Evolutionary conservation across 2,329 filamentous ascomycete genomes (phyloP), one percentile per base, ranked within the genome.

Genomic region (Fusarium devonianum): DNA sequence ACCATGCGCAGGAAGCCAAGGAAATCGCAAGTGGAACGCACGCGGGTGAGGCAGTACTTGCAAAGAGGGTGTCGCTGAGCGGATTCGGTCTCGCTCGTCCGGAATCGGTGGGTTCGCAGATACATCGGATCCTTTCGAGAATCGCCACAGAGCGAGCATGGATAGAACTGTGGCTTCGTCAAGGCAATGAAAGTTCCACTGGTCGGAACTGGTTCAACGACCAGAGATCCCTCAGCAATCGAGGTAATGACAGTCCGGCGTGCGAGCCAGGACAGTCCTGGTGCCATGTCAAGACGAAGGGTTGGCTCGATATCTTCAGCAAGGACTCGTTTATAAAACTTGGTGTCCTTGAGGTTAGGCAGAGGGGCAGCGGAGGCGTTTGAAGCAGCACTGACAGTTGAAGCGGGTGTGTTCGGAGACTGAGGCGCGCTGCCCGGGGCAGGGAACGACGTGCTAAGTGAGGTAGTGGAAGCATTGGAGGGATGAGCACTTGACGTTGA

Each of bases 271-370:
- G 92, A 97, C 19, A 99, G 82, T 0, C 92, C 90, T 0, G 94
- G 94, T 0, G 94, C 92, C 3, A 85, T 82, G 69, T 99, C 94
- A 4, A 99, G 82, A 30, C 94, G 86, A 8, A 99, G 76, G 0
- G 94, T 96, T 1, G 94, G 94, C 68, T 99, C 94, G 47, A 99
- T 90, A 67, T 99, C 94, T 70, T 99, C 94, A 14, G 84, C 81
- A 18, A 97, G 73, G 5, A 86, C 87, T 35, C 94, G 86, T 75
- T 97, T 97, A 76, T 93, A 99, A 68, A 97, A 99, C 58, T 89
- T 90, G 19, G 89, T 90, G 47, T 97, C 94, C 67, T 94, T 96
- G 29, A 99, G 75, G 4, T 86, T 85, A 3, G 83, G 85, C 23
- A 83, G 55, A 17, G 67, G 68, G 10, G 65, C 55, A 12, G 56